phyloP scores from a whole-genome alignment of 495 filamentous ascomycete genomes.

The Penicillium cinerascens region DNA sequence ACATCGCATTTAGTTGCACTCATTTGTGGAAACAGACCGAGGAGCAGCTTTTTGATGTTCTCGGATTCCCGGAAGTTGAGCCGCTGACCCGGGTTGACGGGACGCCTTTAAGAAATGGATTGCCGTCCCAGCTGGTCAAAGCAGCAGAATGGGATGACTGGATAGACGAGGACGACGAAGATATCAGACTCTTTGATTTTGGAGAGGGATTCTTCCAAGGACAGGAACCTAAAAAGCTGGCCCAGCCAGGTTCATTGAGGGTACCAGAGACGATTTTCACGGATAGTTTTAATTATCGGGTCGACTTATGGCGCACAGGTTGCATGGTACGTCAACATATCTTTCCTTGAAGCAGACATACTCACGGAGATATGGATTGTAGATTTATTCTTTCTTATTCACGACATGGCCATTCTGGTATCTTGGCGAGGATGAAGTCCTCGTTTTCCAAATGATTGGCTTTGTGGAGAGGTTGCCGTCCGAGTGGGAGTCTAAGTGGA shows the following conservation, averaged over 20 bases:
- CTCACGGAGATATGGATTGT: conserved; percentile 7
- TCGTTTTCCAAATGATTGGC: conserved; percentile 16
- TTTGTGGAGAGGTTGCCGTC: conserved; percentile 13
- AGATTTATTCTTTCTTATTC: conserved; percentile 25
- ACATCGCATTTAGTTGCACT: conserved; percentile 17
- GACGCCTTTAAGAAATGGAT: conserved; percentile 19
- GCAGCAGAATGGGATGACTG: conserved; percentile 30
- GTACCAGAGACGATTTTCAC: conserved; percentile 41
- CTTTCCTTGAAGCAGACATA: conserved; percentile 2
- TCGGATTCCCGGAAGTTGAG: conserved; percentile 29
- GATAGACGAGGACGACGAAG: conserved; percentile 37
- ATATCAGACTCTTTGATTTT: conserved; percentile 37
- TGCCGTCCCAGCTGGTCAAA: conserved; percentile 34
- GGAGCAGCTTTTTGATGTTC: conserved; percentile 24
- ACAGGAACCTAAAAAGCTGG: conserved; percentile 25
- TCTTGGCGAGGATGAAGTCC: conserved; percentile 16
- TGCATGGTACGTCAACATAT: conserved; percentile 26
- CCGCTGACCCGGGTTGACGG: conserved; percentile 26
- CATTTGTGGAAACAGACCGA: conserved; percentile 8
- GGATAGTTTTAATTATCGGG: conserved; percentile 33
- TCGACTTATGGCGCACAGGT: conserved; percentile 43
- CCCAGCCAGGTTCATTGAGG: conserved; percentile 29
- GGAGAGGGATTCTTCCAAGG: conserved; percentile 34
- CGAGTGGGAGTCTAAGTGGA: conserved; percentile 21
- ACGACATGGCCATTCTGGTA: conserved; percentile 20